Evolutionary conservation across 1,284 basidiomycete species (phyloP).

Genomic region (Cryptococcus floricola): DNA sequence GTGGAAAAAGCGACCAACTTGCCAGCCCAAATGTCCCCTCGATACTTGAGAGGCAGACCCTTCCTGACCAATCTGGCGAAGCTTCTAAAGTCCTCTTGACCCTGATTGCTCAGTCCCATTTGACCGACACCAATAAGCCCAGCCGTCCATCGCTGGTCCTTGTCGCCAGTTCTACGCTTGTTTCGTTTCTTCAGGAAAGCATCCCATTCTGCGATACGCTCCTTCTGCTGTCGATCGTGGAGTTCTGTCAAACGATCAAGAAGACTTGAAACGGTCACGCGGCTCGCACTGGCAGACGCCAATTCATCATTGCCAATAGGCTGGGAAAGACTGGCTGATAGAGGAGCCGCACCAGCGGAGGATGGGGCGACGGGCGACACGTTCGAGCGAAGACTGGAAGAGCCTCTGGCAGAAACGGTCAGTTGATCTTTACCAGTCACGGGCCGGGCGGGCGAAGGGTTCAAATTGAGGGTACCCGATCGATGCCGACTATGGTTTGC

Average conservation of each 20-base stretch:
- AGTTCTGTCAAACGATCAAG: constrained; percentile 78
- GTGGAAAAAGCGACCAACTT: constrained; percentile 4
- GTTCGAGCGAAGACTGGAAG: constrained; percentile 23
- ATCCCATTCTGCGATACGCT: constrained; percentile 80
- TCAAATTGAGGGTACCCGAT: constrained; percentile 29
- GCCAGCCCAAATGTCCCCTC: constrained; percentile 63
- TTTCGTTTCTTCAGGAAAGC: constrained; percentile 62
- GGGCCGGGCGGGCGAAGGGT: constrained; percentile 47
- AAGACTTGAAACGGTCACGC: constrained; percentile 69
- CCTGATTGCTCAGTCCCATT: constrained; percentile 67
- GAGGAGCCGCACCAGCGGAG: constrained; percentile 9
- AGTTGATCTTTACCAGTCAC: constrained; percentile 41
- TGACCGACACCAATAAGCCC: constrained; percentile 84
- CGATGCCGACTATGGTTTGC: constrained; percentile 21
- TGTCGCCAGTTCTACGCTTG: constrained; percentile 46
- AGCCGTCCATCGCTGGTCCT: constrained; percentile 67
- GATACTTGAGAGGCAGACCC: constrained; percentile 84
- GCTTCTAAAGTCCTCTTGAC: constrained; percentile 69
- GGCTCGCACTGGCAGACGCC: constrained; percentile 20
- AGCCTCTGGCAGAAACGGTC: constrained; percentile 41
- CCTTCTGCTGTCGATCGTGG: constrained; percentile 75
- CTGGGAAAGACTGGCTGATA: constrained; percentile 16
- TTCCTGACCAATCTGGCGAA: constrained; percentile 73
- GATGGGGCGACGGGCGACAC: constrained; percentile 3
- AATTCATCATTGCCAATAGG: not conserved